Evolutionary conservation across 2,329 filamentous ascomycete genomes (phyloP).

Genomic region (Sclerotinia sclerotiorum): DNA sequence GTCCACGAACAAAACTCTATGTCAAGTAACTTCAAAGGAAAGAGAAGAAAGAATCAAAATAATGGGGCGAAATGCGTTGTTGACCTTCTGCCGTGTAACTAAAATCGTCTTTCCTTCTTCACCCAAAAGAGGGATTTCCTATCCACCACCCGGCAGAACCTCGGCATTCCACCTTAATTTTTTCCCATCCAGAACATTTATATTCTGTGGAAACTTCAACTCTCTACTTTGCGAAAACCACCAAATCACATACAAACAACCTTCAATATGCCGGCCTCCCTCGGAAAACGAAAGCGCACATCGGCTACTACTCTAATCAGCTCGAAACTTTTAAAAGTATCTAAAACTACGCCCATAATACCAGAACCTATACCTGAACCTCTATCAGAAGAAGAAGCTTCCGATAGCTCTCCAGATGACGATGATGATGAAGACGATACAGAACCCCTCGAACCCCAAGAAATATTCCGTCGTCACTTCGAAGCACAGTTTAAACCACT

Average conservation of each 20-base stretch:
- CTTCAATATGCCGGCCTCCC: conserved; percentile 38
- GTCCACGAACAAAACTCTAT: background rate
- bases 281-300: conserved; percentile 51
- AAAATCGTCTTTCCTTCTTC: background rate
- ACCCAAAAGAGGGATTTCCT: background rate
- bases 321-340: conserved; percentile 4
- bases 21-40: background rate
- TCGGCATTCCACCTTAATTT: conserved; percentile 1
- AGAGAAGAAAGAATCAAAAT: background rate
- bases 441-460: conserved; percentile 56
- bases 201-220: conserved; percentile 23
- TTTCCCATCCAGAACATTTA: conserved; percentile 9
- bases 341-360: background rate
- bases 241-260: conserved; percentile 10
- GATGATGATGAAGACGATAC: conserved; percentile 29
- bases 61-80: background rate
- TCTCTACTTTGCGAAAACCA: background rate
- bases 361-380: background rate
- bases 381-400: conserved; percentile 12
- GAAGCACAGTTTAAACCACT: conserved; percentile 84
- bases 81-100: background rate
- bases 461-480: conserved; percentile 79
- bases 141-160: conserved; percentile 22
- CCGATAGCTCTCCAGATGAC: background rate
- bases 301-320: conserved; percentile 38